Evolutionary conservation across 2,329 filamentous ascomycete genomes (phyloP).

Genomic region (Pyrenochaeta sp.): DNA sequence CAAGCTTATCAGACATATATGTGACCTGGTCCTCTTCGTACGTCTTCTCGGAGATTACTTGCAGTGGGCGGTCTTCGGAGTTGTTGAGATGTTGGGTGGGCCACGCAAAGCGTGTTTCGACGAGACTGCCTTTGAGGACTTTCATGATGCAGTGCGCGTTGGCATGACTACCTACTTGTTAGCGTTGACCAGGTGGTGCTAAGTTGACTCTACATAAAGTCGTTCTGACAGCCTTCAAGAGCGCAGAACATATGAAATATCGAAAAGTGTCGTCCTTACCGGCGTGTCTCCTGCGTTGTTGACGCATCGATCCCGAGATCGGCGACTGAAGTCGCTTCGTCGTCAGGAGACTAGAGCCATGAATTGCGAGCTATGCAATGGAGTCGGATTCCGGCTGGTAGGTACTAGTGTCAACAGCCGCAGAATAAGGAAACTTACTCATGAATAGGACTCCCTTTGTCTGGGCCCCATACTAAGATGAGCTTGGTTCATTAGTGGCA

Average conservation of each 20-base stretch:
- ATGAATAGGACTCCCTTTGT: constrained; percentile 84
- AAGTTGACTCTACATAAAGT: neutral
- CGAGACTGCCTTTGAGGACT: constrained; percentile 78
- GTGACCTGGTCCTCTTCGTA: constrained; percentile 78
- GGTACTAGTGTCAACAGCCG: constrained; percentile 25
- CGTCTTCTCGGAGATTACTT: constrained; percentile 71
- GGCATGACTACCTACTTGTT: constrained; percentile 48
- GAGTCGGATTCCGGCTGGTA: neutral
- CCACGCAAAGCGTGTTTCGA: constrained; percentile 82
- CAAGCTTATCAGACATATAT: constrained; percentile 90
- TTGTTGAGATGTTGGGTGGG: constrained; percentile 62
- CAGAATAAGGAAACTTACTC: constrained; percentile 58
- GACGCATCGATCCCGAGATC: constrained; percentile 40
- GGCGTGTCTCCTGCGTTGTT: constrained; percentile 32
- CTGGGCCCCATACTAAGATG: constrained; percentile 88
- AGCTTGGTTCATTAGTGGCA: constrained; percentile 61
- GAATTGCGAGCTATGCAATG: neutral
- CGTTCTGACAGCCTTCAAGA: neutral
- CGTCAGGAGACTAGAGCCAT: constrained; percentile 32
- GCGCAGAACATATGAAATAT: neutral
- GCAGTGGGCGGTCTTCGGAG: constrained; percentile 62
- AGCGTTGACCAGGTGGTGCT: constrained; percentile 2
- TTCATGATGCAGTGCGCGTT: constrained; percentile 95
- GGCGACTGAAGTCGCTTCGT: constrained; percentile 41
- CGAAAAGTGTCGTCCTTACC: constrained; percentile 31